Evolutionary conservation across 352 stramenopile genomes (phyloP), one percentile per base, ranked within the genome.

Genomic region (Phytophthora pistaciae): DNA sequence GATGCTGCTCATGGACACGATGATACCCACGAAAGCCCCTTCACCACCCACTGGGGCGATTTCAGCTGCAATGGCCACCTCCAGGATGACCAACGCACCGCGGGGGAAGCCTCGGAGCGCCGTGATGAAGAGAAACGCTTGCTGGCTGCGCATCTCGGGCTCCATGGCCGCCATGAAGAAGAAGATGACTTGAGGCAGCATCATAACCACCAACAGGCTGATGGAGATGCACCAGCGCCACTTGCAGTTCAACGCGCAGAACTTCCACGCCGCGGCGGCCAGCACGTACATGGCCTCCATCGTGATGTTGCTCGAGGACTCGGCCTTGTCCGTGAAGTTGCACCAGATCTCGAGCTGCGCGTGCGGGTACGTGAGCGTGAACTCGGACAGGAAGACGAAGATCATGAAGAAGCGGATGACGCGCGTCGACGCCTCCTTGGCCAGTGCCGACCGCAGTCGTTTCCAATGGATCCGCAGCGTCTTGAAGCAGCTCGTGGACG

Each of bases 371-470:
- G 66, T 79, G 55, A 93, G 63, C 16, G 68, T 74, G 55, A 90
- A 93, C 63, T 91, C 82, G 44, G 80, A 81, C 68, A 89, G 75
- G 60, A 87, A 88, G 11, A 85, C 72, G 60, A 88, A 88, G 20
- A 89, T 49, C 42, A 79, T 79, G 58, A 93, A 78, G 59, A 93
- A 93, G 9, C 73, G 78, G 48, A 88, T 73, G 49, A 91, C 54
- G 27, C 62, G 52, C 36, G 71, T 78, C n/a, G 79, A 88, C 0
- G 84, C 85, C 8, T 77, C 60, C 21, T 79, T 75, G 25, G 64
- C 64, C 0, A 91, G 31, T 8, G 72, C 70, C 13, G n/a, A 53
- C 27, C 76, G 77, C 20, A 91, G 38, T n/a, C 56, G 57, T 23
- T 53, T 29, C 67, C 56, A 79, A 23, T 77, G 68, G 13, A 70